Base-by-base conservation (phyloP, 2,329 filamentous ascomycete genomes). In the Sclerotinia spermophila region DNA sequence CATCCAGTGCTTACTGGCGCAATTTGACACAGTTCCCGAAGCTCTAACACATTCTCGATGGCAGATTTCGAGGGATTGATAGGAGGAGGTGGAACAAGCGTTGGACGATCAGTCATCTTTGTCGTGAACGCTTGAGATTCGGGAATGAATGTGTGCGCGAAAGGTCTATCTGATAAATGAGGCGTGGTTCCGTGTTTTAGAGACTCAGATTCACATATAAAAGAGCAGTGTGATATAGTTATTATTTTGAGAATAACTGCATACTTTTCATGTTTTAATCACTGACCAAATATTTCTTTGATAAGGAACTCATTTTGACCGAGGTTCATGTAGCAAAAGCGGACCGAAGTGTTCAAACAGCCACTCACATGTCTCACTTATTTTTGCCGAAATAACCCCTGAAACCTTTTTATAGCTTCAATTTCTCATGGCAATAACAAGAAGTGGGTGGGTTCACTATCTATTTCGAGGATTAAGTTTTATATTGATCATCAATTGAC, bases 41-140 rank as follows among this genome's bases (percentile, higher is more conserved):
- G 85, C 78, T 97, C 94, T 69, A 97, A 86, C 64, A 92, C 90
- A 81, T 96, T 95, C 82, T 98, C 95, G 73, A 98, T 96, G 21
- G 89, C 86, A 38, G 93, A 90, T 81, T 92, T 92, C 78, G 86
- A 86, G 60, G 87, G 82, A 79, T 97, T 90, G 44, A 89, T 81
- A 67, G 91, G 89, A 74, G 92, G 93, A 66, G 93, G 90, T 77
- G 89, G 87, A 74, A 97, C 88, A 69, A 96, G 85, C 0, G 91
- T 93, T 42, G 83, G 76, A 61, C 79, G 79, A 44, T 79, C 74
- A 40, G 74, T 69, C 79, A 80, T 79, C 65, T 66, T 70, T 66
- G 21, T 56, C 24, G 67, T 44, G 33, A 48, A 24, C 33, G 38
- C 13, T 33, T 42, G 33, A 3, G 10, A 53, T 44, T 19, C 38